phyloP scores from a whole-genome alignment of 495 filamentous ascomycete genomes.

The Xylaria venustula region DNA sequence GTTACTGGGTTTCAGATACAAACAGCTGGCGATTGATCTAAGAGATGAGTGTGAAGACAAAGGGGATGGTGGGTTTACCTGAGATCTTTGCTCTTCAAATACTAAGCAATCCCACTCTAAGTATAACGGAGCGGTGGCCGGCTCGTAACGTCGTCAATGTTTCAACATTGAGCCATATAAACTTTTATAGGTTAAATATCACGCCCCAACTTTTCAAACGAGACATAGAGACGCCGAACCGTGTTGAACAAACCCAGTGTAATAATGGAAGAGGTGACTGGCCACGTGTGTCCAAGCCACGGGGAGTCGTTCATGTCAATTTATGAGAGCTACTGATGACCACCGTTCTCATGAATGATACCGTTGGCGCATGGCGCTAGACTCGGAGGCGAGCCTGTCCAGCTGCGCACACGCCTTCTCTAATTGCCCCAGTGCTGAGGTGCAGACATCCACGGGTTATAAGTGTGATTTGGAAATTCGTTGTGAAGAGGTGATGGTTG shows the following conservation, averaged over 20 bases:
- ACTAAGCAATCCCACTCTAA: not conserved
- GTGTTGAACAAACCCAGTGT: conserved; percentile 5
- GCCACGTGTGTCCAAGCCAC: conserved; percentile 11
- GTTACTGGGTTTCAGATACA: not conserved
- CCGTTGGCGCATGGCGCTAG: not conserved
- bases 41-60: not conserved
- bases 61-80: conserved; percentile 8
- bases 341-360: conserved; percentile 6
- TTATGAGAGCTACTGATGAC: conserved; percentile 3
- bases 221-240: conserved; percentile 5
- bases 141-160: conserved; percentile 6
- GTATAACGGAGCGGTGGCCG: conserved; percentile 2
- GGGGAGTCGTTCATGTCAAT: conserved; percentile 5
- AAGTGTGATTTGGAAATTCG: conserved; percentile 25
- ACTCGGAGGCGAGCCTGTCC: not conserved
- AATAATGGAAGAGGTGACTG: conserved; percentile 9
- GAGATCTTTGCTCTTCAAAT: not conserved
- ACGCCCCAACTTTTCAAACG: conserved; percentile 9
- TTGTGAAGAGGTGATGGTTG: conserved; percentile 25
- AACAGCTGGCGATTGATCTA: not conserved
- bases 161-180: conserved; percentile 8
- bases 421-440: conserved; percentile 33
- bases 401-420: not conserved
- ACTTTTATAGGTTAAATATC: conserved; percentile 11
- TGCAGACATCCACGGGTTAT: conserved; percentile 29